Conservation (phyloP, 305 asterid species). For the Fraxinus nigra region DNA sequence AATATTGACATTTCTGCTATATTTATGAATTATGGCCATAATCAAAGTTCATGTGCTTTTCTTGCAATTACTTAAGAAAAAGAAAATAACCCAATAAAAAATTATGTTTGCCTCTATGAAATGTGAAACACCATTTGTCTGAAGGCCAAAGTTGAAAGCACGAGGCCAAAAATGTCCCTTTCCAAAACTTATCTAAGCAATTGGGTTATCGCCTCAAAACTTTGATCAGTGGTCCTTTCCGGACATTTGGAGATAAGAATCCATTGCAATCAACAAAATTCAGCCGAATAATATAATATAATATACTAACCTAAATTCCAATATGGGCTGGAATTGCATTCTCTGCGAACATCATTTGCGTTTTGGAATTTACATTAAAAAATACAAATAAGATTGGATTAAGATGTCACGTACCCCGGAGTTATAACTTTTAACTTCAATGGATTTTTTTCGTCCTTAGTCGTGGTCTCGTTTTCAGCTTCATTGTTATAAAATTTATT, state of each 20-base stretch:
- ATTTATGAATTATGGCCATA: background rate
- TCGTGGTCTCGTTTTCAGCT: background rate
- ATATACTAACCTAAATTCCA: background rate
- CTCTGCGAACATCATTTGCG: slow-evolving; percentile 14
- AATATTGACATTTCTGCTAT: background rate
- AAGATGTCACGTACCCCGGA: slow-evolving; percentile 29
- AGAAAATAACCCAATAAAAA: background rate
- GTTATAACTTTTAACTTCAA: background rate
- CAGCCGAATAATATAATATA: background rate
- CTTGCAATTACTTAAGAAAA: background rate
- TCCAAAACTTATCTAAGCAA: background rate
- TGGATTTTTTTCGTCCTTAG: slow-evolving; percentile 26
- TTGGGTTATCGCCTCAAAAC: slow-evolving; percentile 15
- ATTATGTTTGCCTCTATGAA: slow-evolving; percentile 29
- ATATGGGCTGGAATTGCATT: slow-evolving; percentile 23
- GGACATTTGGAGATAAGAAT: slow-evolving; percentile 19
- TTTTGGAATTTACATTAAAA: slow-evolving; percentile 18
- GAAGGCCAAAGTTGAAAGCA: slow-evolving; percentile 42
- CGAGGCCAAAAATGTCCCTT: slow-evolving; percentile 27
- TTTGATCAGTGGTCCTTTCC: slow-evolving; percentile 28
- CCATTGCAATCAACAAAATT: background rate
- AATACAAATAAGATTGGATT: slow-evolving; percentile 24
- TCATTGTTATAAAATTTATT: background rate
- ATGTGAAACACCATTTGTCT: slow-evolving; percentile 40
- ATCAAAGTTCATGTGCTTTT: background rate